These are phyloP conservation scores for Medicago lupulina DNA, from an alignment of 306 rosid species.

Conservation along the genomic window DNA sequence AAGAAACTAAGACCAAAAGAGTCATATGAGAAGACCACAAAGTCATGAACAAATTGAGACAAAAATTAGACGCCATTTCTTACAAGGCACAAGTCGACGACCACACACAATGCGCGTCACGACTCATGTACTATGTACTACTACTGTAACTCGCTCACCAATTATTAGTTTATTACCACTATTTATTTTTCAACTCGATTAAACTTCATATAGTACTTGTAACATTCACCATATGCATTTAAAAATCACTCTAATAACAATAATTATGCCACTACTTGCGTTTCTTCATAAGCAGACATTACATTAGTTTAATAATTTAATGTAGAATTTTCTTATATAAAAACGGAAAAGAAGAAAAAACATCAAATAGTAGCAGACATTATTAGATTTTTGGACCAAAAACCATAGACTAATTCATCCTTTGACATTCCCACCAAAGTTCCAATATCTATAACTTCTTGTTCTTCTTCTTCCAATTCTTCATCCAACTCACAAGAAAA, in stretches of 20 bases:
- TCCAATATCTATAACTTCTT: neutral
- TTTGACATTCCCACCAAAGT: constrained; percentile 29
- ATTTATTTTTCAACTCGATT: neutral
- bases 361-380: neutral
- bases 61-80: too few relatives aligned
- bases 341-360: neutral
- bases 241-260: neutral
- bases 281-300: constrained; percentile 4
- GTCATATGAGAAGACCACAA: too few relatives aligned
- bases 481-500: neutral
- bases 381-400: constrained; percentile 5
- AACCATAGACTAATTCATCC: constrained; percentile 31
- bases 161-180: constrained; percentile 12
- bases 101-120: constrained; percentile 5
- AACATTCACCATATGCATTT: neutral
- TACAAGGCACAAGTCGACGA: neutral
- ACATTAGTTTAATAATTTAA: neutral
- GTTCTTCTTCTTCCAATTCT: constrained; percentile 20
- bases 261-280: neutral
- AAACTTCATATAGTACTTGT: neutral
- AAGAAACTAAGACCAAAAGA: too few relatives aligned
- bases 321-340: neutral
- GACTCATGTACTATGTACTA: neutral
- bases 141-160: neutral
- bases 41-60: too few relatives aligned